These are phyloP conservation scores for Tulasnella sp. DNA, from an alignment of 768 basidiomycete species.

Conservation along the genomic window DNA sequence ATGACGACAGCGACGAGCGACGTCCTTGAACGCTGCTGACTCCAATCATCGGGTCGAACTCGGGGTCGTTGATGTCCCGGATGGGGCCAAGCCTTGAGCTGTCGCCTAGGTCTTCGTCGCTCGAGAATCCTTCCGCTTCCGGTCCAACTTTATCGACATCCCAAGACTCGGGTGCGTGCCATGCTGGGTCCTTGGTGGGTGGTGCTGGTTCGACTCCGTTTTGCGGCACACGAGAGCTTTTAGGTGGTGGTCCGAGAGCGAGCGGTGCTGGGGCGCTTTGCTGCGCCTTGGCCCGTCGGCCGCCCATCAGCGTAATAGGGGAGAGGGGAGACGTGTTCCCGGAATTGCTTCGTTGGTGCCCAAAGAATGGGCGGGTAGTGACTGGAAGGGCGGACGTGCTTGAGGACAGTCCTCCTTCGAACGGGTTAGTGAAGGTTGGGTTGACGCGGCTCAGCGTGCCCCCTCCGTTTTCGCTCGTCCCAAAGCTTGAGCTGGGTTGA, in stretches of 20 bases:
- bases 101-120: conserved; percentile 22
- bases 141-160: conserved; percentile 49
- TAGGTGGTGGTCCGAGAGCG: not conserved
- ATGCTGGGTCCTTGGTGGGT: conserved; percentile 40
- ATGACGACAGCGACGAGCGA: not conserved
- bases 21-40: conserved; percentile 7
- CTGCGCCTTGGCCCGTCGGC: not conserved
- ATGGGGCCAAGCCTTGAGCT: not conserved
- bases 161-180: conserved; percentile 78
- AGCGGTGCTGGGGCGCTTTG: not conserved
- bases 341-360: not conserved
- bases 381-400: not conserved
- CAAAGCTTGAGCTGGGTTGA: not conserved
- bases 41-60: not conserved
- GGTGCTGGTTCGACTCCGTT: not conserved
- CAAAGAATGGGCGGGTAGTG: not conserved
- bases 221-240: not conserved
- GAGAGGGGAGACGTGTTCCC: not conserved
- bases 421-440: conserved; percentile 22
- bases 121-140: conserved; percentile 6
- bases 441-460: conserved; percentile 12
- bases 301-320: not conserved
- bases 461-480: conserved; percentile 25
- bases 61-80: conserved; percentile 2
- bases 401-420: not conserved